Conservation (phyloP, 2,329 filamentous ascomycete genomes). For the Talaromyces funiculosus region DNA sequence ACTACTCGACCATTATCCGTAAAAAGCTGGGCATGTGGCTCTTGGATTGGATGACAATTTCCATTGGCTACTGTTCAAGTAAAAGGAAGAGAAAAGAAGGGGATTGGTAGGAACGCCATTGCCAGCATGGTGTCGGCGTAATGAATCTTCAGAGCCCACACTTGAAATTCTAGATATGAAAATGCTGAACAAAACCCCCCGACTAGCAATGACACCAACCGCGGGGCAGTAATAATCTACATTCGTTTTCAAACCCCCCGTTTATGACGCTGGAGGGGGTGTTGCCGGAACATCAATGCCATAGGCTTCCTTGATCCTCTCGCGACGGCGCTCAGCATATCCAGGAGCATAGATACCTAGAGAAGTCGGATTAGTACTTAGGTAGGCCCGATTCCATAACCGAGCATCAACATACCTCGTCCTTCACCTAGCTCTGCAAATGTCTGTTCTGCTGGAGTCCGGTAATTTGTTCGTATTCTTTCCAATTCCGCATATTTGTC, state of each 20-base stretch:
- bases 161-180: background rate
- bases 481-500: constrained; percentile 75
- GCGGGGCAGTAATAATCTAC: constrained; percentile 23
- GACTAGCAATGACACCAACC: constrained; percentile 3
- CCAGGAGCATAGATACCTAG: constrained; percentile 73
- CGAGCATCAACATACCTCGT: constrained; percentile 56
- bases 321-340: constrained; percentile 75
- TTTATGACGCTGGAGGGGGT: constrained; percentile 37
- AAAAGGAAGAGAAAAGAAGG: background rate
- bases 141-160: background rate
- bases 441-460: constrained; percentile 72
- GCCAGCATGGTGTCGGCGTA: background rate
- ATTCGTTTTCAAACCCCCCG: constrained; percentile 18
- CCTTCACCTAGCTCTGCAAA: constrained; percentile 78
- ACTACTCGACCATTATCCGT: background rate
- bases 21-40: background rate
- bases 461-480: constrained; percentile 64
- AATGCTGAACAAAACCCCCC: constrained; percentile 1
- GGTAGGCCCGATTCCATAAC: background rate
- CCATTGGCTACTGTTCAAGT: background rate
- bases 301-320: constrained; percentile 80
- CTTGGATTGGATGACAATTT: background rate
- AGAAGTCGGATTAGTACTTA: background rate
- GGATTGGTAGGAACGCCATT: background rate
- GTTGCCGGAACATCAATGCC: constrained; percentile 75